These are phyloP conservation scores for Leishmania guyanensis DNA, from an alignment of 208 protist genomes.

Conservation along the genomic window DNA sequence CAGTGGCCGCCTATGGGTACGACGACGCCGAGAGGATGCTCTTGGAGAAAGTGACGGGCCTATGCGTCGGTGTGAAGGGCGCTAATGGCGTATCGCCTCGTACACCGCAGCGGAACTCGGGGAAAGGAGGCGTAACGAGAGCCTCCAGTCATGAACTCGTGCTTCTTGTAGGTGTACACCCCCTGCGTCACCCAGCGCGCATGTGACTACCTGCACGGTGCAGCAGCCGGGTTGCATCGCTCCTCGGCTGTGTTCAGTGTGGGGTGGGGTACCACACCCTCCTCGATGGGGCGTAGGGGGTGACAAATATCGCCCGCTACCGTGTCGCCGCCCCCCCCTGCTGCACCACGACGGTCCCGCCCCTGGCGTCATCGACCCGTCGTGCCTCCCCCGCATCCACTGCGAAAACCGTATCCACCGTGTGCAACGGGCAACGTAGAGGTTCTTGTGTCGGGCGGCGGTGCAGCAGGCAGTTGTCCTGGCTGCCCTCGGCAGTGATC, in stretches of 20 bases:
- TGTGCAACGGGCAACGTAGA: slow-evolving; percentile 4
- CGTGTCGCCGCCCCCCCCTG: slow-evolving; percentile 30
- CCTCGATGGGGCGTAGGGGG: slow-evolving; percentile 45
- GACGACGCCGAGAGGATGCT: slow-evolving; percentile 1
- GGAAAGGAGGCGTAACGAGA: neutral
- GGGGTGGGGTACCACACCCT: slow-evolving; percentile 60
- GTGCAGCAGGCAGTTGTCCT: slow-evolving; percentile 45
- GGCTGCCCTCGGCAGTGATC: slow-evolving; percentile 53
- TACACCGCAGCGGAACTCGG: neutral
- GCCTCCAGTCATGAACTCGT: neutral
- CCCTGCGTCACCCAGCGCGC: slow-evolving; percentile 35
- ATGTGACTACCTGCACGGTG: slow-evolving; percentile 66
- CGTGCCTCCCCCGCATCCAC: slow-evolving; percentile 19
- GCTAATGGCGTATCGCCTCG: neutral
- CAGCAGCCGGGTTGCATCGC: slow-evolving; percentile 57
- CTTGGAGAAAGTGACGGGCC: neutral
- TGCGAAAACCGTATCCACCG: slow-evolving; percentile 17
- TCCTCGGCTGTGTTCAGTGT: slow-evolving; percentile 53
- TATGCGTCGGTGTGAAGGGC: neutral
- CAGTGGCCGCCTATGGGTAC: slow-evolving; percentile 17
- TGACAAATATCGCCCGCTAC: slow-evolving; percentile 40
- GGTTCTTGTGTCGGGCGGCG: slow-evolving; percentile 9
- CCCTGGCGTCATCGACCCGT: slow-evolving; percentile 11
- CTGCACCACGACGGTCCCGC: slow-evolving; percentile 8
- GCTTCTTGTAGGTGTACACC: slow-evolving; percentile 48